Conservation (phyloP, 1,139 yeast species). For the Yamadazyma atmosphaerica region DNA sequence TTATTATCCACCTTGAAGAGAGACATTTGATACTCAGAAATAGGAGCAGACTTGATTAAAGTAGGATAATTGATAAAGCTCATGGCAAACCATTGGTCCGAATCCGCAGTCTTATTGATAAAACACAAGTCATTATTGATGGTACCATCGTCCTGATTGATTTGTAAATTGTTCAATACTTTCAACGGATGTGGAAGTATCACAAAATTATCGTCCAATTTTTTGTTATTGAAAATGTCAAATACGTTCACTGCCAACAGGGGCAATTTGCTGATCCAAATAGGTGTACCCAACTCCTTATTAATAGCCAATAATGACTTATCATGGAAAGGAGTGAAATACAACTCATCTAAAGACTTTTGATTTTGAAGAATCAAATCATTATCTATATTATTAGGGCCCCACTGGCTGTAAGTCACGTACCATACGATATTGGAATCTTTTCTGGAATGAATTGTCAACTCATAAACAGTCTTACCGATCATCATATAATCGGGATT, state of each 20-base stretch:
- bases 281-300: constrained; percentile 62
- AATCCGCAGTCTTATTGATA: constrained; percentile 61
- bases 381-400: constrained; percentile 82
- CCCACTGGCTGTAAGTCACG: constrained; percentile 88
- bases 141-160: constrained; percentile 20
- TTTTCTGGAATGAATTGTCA: constrained; percentile 51
- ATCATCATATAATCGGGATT: constrained; percentile 39
- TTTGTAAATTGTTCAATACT: constrained; percentile 36
- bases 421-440: constrained; percentile 74
- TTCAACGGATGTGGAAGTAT: constrained; percentile 68
- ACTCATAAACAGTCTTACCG: constrained; percentile 52
- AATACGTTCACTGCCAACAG: constrained; percentile 70
- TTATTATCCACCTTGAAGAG: constrained; percentile 26
- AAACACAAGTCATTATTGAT: constrained; percentile 49
- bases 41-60: constrained; percentile 75
- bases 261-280: constrained; percentile 75
- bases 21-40: constrained; percentile 54
- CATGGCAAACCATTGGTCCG: constrained; percentile 82
- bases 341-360: constrained; percentile 65
- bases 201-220: constrained; percentile 33
- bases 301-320: constrained; percentile 69
- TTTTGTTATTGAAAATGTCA: constrained; percentile 54
- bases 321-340: constrained; percentile 84
- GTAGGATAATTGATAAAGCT: constrained; percentile 78
- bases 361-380: constrained; percentile 57